A percentile compares a stretch with the other conserved stretches of the same genome.
These are phyloP conservation scores for Mycena citricolor DNA, from an alignment of 1,284 basidiomycete species.

Conservation along the genomic window DNA sequence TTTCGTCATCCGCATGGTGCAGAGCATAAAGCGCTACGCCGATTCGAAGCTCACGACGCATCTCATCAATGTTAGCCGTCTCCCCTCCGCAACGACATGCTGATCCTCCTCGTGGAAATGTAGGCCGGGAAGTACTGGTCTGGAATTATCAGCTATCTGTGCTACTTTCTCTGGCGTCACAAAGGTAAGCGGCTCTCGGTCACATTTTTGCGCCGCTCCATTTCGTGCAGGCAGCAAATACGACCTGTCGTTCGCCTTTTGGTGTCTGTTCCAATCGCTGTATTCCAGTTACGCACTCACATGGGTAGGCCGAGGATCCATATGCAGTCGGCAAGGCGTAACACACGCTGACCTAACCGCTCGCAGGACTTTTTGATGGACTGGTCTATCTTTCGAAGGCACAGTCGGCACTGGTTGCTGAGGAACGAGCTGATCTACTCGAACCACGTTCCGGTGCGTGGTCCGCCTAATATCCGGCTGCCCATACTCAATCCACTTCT, in stretches of 20 bases:
- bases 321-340: neutral
- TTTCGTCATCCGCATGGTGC: constrained; percentile 73
- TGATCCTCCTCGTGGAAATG: neutral
- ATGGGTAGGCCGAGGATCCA: constrained; percentile 63
- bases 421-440: constrained; percentile 76
- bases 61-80: constrained; percentile 73
- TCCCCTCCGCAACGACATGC: neutral
- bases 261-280: constrained; percentile 60
- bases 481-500: constrained; percentile 6
- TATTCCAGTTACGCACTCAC: constrained; percentile 71
- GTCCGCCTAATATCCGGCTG: constrained; percentile 2
- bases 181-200: constrained; percentile 44
- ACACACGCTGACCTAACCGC: constrained; percentile 5
- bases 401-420: constrained; percentile 62
- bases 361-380: constrained; percentile 76
- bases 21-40: constrained; percentile 83
- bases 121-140: constrained; percentile 80
- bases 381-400: constrained; percentile 73
- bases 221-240: constrained; percentile 28
- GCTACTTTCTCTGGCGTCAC: constrained; percentile 76
- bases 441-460: constrained; percentile 55
- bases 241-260: constrained; percentile 58
- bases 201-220: neutral
- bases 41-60: constrained; percentile 78
- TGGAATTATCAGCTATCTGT: constrained; percentile 62